Base-by-base conservation (phyloP, 2,329 filamentous ascomycete genomes). In the Colletotrichum salicis region DNA sequence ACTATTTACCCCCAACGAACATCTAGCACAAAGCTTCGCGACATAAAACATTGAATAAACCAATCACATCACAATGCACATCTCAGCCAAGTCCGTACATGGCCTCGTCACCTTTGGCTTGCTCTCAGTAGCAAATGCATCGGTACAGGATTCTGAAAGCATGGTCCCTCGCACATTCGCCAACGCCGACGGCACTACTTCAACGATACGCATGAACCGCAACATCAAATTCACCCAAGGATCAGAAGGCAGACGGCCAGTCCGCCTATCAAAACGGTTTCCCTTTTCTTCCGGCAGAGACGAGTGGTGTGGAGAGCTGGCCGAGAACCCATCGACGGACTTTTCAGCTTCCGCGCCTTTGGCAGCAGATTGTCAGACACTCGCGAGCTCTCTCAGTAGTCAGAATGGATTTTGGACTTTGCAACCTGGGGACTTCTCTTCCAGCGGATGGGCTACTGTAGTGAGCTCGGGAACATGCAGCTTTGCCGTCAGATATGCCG, bases 261-360 rank as follows among this genome's bases (percentile, higher is more conserved):
- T 45, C 24, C 70, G 67, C 2, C 37, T 70, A 12, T 37, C 37
- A 1, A 71, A 72, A 24, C 37, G 70, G 5, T 62, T 67, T 37
- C 24, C 57, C 27, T 72, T 72, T 35, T 70, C 61, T 19, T 37
- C 70, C 55, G 71, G 73, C 51, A 63, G 68, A 27, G 64, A 69
- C 35, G 71, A 74, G 33, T 74, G 60, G 65, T 74, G 73, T 66
- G 68, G 72, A 31, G 73, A 74, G 35, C 29, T 59, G 10, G 67
- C 67, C 22, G 57, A 70, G 41, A 54, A 64, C 41, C 65, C 64
- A 1, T 55, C 48, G 35, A 60, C 72, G 10, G 63, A 72, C 52
- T 71, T 58, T 24, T 71, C 71, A 11, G 19, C 67, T 7, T 54
- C 66, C 4, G 68, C 72, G 11, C 73, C 73, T 3, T 54, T 56